These are phyloP conservation scores for Dacryopinax spathularia DNA, from an alignment of 768 basidiomycete genomes.

Conservation along the genomic window DNA sequence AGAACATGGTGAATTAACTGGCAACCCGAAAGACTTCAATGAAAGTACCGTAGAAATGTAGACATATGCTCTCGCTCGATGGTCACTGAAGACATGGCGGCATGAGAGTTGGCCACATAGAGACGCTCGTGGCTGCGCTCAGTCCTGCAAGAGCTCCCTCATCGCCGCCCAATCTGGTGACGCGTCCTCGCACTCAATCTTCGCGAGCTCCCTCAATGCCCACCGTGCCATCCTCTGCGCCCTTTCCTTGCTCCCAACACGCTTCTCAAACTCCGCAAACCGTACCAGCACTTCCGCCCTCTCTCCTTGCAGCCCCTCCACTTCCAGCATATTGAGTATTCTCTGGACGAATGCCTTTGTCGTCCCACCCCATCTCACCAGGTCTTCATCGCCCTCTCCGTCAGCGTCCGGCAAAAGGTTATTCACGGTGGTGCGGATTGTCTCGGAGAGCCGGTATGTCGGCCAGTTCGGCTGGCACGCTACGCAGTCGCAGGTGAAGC, in stretches of 20 bases:
- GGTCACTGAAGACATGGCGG: too few relatives aligned
- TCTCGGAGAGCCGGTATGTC: background rate
- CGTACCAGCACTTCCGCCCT: background rate
- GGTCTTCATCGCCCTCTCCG: background rate
- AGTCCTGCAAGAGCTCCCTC: background rate
- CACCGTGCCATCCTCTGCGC: conserved; percentile 1
- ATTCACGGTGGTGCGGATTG: background rate
- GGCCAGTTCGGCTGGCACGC: background rate
- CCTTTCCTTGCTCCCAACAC: background rate
- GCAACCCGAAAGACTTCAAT: too few relatives aligned
- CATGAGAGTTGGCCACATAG: too few relatives aligned
- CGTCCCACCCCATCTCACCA: background rate
- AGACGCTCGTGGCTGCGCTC: too few relatives aligned
- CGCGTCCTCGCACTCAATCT: background rate
- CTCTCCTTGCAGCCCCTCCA: conserved; percentile 1
- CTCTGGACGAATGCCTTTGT: background rate
- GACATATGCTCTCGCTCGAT: too few relatives aligned
- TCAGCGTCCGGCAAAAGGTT: background rate
- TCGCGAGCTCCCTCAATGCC: background rate
- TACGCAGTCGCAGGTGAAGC: conserved; percentile 8
- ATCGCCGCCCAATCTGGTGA: background rate
- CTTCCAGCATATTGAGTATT: conserved; percentile 1
- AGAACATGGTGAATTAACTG: too few relatives aligned
- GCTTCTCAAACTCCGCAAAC: conserved; percentile 2
- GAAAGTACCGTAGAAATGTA: too few relatives aligned